Evolutionary conservation across 768 basidiomycete genomes (phyloP).

Genomic region (Leccinellum luteum): DNA sequence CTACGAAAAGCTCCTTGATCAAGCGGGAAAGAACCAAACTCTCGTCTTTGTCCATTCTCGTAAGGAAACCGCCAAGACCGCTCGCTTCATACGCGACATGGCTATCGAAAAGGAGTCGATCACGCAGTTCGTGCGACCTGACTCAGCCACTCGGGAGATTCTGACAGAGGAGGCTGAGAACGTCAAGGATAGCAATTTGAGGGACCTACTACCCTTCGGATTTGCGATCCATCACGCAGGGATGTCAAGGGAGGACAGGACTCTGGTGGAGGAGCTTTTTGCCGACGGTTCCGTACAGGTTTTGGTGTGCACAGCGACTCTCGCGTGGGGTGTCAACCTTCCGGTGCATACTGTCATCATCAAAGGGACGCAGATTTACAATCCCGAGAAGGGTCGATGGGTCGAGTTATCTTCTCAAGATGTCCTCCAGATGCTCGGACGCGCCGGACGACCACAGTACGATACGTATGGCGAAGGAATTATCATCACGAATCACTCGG

Average conservation of each 20-base stretch:
- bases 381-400: slow-evolving; percentile 98
- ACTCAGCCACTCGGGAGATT: slow-evolving; percentile 89
- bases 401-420: slow-evolving; percentile 94
- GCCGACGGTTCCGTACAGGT: slow-evolving; percentile 91
- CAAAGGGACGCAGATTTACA: slow-evolving; percentile 99
- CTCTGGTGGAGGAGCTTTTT: slow-evolving; percentile 91
- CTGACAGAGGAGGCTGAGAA: slow-evolving; percentile 79
- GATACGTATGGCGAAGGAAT: slow-evolving; percentile 97
- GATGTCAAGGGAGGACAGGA: slow-evolving; percentile 89
- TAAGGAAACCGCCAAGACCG: slow-evolving; percentile 98
- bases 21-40: slow-evolving; percentile 85
- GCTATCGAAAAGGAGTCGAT: slow-evolving; percentile 97
- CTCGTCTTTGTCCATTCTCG: slow-evolving; percentile 98
- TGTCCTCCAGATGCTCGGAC: slow-evolving; percentile 97
- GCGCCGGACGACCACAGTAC: slow-evolving; percentile 95
- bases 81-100: slow-evolving; percentile 89
- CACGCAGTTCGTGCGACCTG: slow-evolving; percentile 92
- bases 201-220: slow-evolving; percentile 92
- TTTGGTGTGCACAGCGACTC: slow-evolving; percentile 93
- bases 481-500: slow-evolving; percentile 97
- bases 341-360: slow-evolving; percentile 98
- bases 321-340: slow-evolving; percentile 99
- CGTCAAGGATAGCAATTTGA: slow-evolving; percentile 78
- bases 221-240: slow-evolving; percentile 99
- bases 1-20: slow-evolving; percentile 97